Evolutionary conservation across 306 rosid species (phyloP).

Genomic region (Bauhinia variegata): DNA sequence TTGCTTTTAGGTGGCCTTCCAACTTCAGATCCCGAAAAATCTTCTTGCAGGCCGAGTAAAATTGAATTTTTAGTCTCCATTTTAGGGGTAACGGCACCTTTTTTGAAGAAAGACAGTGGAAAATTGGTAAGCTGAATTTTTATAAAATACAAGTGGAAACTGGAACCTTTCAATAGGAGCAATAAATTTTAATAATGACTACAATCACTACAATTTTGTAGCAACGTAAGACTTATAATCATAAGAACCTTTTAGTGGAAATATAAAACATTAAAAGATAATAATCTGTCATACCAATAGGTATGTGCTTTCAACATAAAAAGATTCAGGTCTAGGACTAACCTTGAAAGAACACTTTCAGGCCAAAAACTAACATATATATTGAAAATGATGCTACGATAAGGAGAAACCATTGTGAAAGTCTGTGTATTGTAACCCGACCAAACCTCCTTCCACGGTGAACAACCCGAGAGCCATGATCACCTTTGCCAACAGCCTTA

Average conservation of each 20-base stretch:
- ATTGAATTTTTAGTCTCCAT: slow-evolving; percentile 45
- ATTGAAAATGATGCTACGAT: slow-evolving; percentile 54
- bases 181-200: not conserved
- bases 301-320: not conserved
- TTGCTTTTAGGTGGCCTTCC: slow-evolving; percentile 54
- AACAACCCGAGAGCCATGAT: slow-evolving; percentile 51
- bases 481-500: slow-evolving; percentile 30
- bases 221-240: not conserved
- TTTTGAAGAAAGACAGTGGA: slow-evolving; percentile 13
- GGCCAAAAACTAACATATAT: slow-evolving; percentile 58
- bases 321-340: slow-evolving; percentile 33
- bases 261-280: not conserved
- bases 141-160: slow-evolving; percentile 11
- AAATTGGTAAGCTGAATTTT: slow-evolving; percentile 9
- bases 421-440: slow-evolving; percentile 57
- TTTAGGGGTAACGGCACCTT: slow-evolving; percentile 49
- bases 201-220: not conserved
- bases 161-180: slow-evolving; percentile 21
- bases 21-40: slow-evolving; percentile 21
- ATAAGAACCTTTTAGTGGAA: no score
- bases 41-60: slow-evolving; percentile 30
- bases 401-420: slow-evolving; percentile 52
- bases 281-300: not conserved
- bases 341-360: slow-evolving; percentile 64
- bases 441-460: slow-evolving; percentile 76